Percentiles rank a stretch among this genome's conserved stretches.
Conservation (phyloP, 768 basidiomycete species). For the Phlebiopsis flavidoalba region DNA sequence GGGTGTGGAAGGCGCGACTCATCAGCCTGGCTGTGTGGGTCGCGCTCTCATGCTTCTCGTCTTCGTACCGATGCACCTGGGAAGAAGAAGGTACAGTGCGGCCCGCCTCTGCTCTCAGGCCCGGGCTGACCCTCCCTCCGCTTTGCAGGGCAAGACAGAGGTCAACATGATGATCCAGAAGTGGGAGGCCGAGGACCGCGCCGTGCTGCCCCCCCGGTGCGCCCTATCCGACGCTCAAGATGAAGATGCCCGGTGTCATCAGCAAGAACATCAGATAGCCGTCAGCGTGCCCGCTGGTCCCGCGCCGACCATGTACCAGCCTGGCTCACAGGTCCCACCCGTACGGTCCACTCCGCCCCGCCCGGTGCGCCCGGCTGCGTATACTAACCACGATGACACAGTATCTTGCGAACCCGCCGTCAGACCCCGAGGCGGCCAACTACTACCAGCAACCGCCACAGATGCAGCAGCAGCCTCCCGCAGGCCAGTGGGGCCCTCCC, state of each 20-base stretch:
- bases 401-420: conserved; percentile 36
- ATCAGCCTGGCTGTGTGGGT: conserved; percentile 33
- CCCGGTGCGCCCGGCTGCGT: background rate
- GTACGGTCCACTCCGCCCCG: conserved; percentile 22
- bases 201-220: conserved; percentile 18
- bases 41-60: conserved; percentile 33
- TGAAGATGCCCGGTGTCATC: conserved; percentile 36
- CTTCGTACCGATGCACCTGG: conserved; percentile 35
- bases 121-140: background rate
- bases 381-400: background rate
- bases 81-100: conserved; percentile 37
- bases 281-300: conserved; percentile 33
- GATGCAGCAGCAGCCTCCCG: conserved; percentile 19
- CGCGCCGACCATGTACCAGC: conserved; percentile 33
- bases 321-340: conserved; percentile 38
- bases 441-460: conserved; percentile 24
- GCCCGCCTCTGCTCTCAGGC: background rate
- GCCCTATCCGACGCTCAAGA: conserved; percentile 35
- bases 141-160: conserved; percentile 36
- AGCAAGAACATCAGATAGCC: conserved; percentile 28
- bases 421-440: conserved; percentile 24
- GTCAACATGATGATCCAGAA: conserved; percentile 31
- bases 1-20: conserved; percentile 30
- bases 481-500: background rate
- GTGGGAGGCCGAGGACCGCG: conserved; percentile 38